phyloP scores from a whole-genome alignment of 116 monocot species.

The Phalaenopsis hybrid region DNA sequence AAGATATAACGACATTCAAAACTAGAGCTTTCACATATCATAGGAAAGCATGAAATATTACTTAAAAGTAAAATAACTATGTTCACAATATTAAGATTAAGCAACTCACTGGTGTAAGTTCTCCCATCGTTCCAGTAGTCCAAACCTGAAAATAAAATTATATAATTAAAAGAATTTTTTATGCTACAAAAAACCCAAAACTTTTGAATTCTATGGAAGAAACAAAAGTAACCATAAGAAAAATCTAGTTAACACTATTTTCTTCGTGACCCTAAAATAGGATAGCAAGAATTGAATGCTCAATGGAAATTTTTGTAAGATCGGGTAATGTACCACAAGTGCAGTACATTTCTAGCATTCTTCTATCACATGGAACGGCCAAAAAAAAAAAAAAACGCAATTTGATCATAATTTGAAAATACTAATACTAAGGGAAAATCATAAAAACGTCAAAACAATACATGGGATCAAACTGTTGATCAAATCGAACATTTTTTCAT shows the following conservation, averaged over 20 bases:
- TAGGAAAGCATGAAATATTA: not conserved
- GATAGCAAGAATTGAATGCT: not conserved
- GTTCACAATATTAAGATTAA: not conserved
- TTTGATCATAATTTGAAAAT: slow-evolving; percentile 1
- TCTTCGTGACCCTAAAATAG: not conserved
- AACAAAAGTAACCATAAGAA: not conserved
- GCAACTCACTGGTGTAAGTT: slow-evolving; percentile 77
- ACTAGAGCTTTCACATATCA: not conserved
- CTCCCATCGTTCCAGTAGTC: slow-evolving; percentile 99
- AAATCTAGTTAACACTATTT: not conserved
- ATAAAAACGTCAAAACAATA: not conserved
- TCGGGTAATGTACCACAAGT: not conserved
- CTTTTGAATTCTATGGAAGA: not conserved
- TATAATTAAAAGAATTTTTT: not conserved
- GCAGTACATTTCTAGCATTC: not conserved
- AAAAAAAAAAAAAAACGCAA: not conserved
- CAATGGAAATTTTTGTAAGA: not conserved
- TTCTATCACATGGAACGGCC: not conserved
- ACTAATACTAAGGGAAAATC: not conserved
- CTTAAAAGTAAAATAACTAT: not conserved
- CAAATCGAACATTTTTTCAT: not conserved
- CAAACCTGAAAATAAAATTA: slow-evolving; percentile 52
- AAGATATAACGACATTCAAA: not conserved
- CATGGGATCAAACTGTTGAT: not conserved
- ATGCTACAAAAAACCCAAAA: not conserved